Base-by-base conservation (phyloP, 176 grass and related monocot species). In the Aegilops tauschii region DNA sequence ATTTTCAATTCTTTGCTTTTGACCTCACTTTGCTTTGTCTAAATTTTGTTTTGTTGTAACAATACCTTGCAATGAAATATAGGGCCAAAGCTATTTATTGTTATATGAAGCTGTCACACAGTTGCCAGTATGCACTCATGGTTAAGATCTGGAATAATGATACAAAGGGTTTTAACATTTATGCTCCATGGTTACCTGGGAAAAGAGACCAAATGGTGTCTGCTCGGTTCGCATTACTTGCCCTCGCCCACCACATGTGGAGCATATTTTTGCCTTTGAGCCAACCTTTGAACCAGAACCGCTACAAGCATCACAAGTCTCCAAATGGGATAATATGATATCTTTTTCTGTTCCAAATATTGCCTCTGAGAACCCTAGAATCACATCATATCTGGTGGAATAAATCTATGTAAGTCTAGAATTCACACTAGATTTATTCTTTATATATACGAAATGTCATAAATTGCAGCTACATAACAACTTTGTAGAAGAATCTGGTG, bases 221-320 rank as follows among this genome's bases (percentile, higher is more conserved):
- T 98, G 96, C 76, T 98, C 96, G 80, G 93, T 96, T 88, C 93
- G 85, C 96, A 98, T 98, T 82, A 98, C 96, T 94, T 98, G 96
- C 35, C 96, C 93, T 77, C 93, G 85, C 63, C 96, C 96, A 71
- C 96, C 96, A 85, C 96, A 98, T 86, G 96, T 94, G 54, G 91
- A 88, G 67, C 96, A 98, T 90, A 96, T 87, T 90, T 89, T 92
- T 90, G 92, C 85, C 88, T 94, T 98, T 74, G 96, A 94, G 20
- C 90, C 93, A 83, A 89, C 77, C 90, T 94, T 98, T 68, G 96
- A 96, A 86, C 96, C 96, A 72, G 93, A 90, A 63, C 96, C 96
- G 82, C 84, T 76, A 78, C 96, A 98, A 39, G 89, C 69, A 88
- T 94, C 93, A 68, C 96, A 98, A 79, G 93, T 96, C 84, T 98